phyloP scores from a whole-genome alignment of 371 early-diverging fungal genomes.

The Funneliformis caledonium region DNA sequence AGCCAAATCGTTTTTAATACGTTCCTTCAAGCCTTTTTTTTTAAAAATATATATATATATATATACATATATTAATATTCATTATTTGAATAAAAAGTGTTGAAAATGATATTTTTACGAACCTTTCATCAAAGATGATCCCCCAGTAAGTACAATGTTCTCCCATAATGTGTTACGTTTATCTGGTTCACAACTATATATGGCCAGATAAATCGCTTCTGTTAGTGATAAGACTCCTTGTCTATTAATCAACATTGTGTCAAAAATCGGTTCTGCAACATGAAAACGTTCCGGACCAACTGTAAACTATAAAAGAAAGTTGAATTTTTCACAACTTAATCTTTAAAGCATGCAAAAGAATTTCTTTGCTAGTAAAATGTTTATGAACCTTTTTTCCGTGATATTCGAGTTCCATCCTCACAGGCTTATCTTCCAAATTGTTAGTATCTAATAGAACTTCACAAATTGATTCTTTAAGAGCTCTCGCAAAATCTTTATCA shows the following conservation, averaged over 20 bases:
- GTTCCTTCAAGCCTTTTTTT: constrained; percentile 55
- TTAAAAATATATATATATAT: background rate
- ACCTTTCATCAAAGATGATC: constrained; percentile 59
- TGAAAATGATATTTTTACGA: background rate
- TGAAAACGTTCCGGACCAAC: constrained; percentile 66
- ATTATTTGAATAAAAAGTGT: background rate
- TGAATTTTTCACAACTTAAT: background rate
- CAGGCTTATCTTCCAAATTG: constrained; percentile 49
- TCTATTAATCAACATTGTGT: constrained; percentile 56
- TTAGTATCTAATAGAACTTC: constrained; percentile 57
- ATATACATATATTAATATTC: too few species aligned
- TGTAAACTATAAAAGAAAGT: constrained; percentile 49
- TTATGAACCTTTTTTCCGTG: constrained; percentile 59
- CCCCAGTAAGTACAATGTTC: constrained; percentile 76
- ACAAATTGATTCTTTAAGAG: constrained; percentile 67
- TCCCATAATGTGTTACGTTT: constrained; percentile 84
- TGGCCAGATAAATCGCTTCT: constrained; percentile 69
- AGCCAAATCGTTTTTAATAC: constrained; percentile 66
- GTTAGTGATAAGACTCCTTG: constrained; percentile 52
- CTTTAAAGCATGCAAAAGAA: too few species aligned
- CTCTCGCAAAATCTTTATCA: constrained; percentile 61
- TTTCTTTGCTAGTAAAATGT: background rate
- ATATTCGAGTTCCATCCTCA: constrained; percentile 58
- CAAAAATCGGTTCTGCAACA: constrained; percentile 68
- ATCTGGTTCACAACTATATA: constrained; percentile 76